Conservation (phyloP, 352 stramenopile species). For the Pythium grandisporangium region DNA sequence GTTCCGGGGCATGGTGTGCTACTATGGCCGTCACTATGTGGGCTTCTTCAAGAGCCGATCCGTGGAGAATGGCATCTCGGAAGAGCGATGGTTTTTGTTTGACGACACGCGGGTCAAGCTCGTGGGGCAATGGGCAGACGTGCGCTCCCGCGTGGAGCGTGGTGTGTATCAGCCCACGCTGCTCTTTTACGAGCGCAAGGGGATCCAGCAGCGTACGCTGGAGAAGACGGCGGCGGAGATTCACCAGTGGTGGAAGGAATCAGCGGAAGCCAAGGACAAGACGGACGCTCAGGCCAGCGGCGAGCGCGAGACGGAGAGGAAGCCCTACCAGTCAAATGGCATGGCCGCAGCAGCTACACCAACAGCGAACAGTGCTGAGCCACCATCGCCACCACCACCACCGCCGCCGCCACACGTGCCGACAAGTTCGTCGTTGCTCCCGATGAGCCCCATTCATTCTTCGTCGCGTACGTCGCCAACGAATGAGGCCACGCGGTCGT, state of each 20-base stretch:
- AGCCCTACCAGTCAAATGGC: neutral
- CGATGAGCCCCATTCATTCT: slow-evolving; percentile 43
- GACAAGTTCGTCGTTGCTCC: slow-evolving; percentile 9
- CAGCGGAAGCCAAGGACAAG: slow-evolving; percentile 19
- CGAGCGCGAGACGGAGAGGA: slow-evolving; percentile 1
- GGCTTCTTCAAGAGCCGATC: slow-evolving; percentile 76
- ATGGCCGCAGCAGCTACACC: neutral
- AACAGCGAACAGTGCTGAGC: neutral
- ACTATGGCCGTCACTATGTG: slow-evolving; percentile 81
- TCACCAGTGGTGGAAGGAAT: slow-evolving; percentile 67
- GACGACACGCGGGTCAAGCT: slow-evolving; percentile 77
- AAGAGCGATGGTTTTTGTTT: slow-evolving; percentile 74
- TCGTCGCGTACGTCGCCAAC: neutral
- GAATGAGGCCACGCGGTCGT: slow-evolving; percentile 8
- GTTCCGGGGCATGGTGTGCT: slow-evolving; percentile 79
- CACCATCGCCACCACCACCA: neutral
- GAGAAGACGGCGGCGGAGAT: slow-evolving; percentile 59
- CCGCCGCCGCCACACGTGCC: neutral
- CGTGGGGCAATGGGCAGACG: slow-evolving; percentile 64
- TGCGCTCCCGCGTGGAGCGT: slow-evolving; percentile 59
- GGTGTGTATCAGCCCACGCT: slow-evolving; percentile 77
- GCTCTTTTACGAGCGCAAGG: slow-evolving; percentile 75
- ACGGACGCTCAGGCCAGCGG: slow-evolving; percentile 9
- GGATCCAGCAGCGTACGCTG: slow-evolving; percentile 47
- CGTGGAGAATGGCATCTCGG: slow-evolving; percentile 32